A percentile compares a stretch with the other conserved stretches of the same genome.
Conservation (phyloP, 2,329 filamentous ascomycete species). For the Westerdykella ornata region DNA sequence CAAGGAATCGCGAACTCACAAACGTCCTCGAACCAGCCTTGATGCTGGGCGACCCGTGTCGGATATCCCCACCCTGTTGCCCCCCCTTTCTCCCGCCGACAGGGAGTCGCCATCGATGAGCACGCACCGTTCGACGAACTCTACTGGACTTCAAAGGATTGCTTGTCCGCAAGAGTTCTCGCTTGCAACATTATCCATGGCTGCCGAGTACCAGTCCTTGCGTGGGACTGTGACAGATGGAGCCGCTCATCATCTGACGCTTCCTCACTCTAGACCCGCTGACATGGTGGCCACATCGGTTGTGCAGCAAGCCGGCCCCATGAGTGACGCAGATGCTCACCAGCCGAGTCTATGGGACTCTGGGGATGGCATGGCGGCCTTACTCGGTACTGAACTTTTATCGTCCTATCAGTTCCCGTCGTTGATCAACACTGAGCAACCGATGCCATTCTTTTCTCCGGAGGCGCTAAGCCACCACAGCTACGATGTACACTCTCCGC, state of each 20-base stretch:
- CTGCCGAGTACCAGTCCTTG: constrained; percentile 38
- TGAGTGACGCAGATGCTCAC: constrained; percentile 9
- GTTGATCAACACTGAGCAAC: constrained; percentile 37
- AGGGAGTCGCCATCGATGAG: constrained; percentile 5
- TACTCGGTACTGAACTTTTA: constrained; percentile 35
- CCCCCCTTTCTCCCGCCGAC: constrained; percentile 11
- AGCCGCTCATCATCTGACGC: constrained; percentile 7
- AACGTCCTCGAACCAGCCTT: constrained; percentile 23
- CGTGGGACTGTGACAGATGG: constrained; percentile 22
- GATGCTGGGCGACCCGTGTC: constrained; percentile 21
- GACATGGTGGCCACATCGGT: constrained; percentile 10
- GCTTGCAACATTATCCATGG: constrained; percentile 38
- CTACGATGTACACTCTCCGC: constrained; percentile 18
- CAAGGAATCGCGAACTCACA: constrained; percentile 16
- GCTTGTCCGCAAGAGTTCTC: constrained; percentile 28
- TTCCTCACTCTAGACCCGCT: constrained; percentile 10
- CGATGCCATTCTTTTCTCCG: constrained; percentile 39
- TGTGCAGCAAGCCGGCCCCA: constrained; percentile 7
- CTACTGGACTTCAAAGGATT: constrained; percentile 12
- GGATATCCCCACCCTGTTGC: constrained; percentile 24
- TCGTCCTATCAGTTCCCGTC: constrained; percentile 37
- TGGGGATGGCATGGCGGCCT: constrained; percentile 35
- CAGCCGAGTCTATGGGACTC: constrained; percentile 25
- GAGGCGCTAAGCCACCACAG: constrained; percentile 33
- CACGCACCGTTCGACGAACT: constrained; percentile 12